These are phyloP conservation scores for Xylaria polymorpha DNA, from an alignment of 2,329 filamentous ascomycete species.

Conservation along the genomic window DNA sequence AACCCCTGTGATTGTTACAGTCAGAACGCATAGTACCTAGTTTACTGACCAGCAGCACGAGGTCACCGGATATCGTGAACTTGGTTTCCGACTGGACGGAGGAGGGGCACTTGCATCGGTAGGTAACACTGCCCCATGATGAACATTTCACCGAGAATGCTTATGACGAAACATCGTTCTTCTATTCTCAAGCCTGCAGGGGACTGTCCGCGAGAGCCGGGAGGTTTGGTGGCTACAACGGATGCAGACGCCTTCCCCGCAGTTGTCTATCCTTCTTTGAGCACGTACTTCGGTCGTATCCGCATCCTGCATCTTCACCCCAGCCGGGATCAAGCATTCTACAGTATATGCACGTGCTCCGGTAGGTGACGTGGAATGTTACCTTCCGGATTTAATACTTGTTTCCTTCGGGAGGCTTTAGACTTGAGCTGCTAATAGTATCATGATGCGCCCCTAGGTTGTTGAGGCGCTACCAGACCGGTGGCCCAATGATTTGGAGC, in stretches of 20 bases:
- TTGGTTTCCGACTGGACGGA: constrained; percentile 19
- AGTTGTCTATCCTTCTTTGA: constrained; percentile 13
- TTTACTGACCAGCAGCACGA: background rate
- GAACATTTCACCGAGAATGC: background rate
- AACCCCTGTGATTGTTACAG: background rate
- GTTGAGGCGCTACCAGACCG: too few species aligned
- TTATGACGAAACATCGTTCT: constrained; percentile 1
- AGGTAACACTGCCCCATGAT: constrained; percentile 22
- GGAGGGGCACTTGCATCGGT: constrained; percentile 16
- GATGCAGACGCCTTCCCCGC: constrained; percentile 12
- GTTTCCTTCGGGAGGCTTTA: background rate
- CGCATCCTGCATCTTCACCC: constrained; percentile 5
- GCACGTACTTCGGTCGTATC: background rate
- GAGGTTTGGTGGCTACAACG: background rate
- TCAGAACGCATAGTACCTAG: background rate
- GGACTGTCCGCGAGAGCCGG: background rate
- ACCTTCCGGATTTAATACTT: constrained; percentile 1
- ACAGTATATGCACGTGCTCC: background rate
- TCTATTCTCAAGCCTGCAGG: constrained; percentile 3
- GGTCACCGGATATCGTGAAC: background rate
- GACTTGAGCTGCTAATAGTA: background rate
- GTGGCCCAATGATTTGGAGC: too few species aligned
- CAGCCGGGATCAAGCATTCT: background rate
- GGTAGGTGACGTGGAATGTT: background rate
- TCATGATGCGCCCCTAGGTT: background rate